These are phyloP conservation scores for Amesomyces nigricolor DNA, from an alignment of 2,329 filamentous ascomycete genomes.

Conservation along the genomic window DNA sequence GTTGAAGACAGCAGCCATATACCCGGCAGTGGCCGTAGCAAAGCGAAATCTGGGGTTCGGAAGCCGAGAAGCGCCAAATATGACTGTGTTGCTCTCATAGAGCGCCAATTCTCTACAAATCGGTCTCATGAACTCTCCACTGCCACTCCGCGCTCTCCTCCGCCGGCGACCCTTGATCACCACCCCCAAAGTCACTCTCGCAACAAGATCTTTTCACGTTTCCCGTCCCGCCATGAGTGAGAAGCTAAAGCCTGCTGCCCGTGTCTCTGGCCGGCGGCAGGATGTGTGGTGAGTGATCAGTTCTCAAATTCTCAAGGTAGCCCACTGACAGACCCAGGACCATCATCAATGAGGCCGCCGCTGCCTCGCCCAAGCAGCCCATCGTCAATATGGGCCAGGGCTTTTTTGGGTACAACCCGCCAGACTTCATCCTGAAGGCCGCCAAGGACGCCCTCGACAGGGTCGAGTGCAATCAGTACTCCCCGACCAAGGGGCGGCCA, in stretches of 20 bases:
- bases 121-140: slow-evolving; percentile 11
- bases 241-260: slow-evolving; percentile 27
- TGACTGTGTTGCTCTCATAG: not conserved
- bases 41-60: slow-evolving; percentile 1
- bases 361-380: slow-evolving; percentile 56
- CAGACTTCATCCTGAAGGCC: slow-evolving; percentile 65
- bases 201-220: slow-evolving; percentile 5
- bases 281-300: slow-evolving; percentile 25
- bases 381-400: slow-evolving; percentile 59
- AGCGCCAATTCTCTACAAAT: not conserved
- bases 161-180: slow-evolving; percentile 7
- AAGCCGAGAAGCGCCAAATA: not conserved
- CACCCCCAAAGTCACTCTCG: not conserved
- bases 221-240: slow-evolving; percentile 21
- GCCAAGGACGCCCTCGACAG: slow-evolving; percentile 83
- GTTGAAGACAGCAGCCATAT: not conserved
- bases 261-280: slow-evolving; percentile 23
- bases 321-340: slow-evolving; percentile 39
- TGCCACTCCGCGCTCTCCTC: slow-evolving; percentile 6
- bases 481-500: slow-evolving; percentile 87
- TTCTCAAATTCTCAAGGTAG: not conserved
- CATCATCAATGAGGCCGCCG: slow-evolving; percentile 61
- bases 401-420: slow-evolving; percentile 29
- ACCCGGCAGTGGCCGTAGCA: slow-evolving; percentile 7
- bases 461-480: slow-evolving; percentile 98